Percentiles rank a stretch among this genome's conserved stretches.
These are phyloP conservation scores for Claviceps pazoutovae DNA, from an alignment of 2,329 filamentous ascomycete species.

Conservation along the genomic window DNA sequence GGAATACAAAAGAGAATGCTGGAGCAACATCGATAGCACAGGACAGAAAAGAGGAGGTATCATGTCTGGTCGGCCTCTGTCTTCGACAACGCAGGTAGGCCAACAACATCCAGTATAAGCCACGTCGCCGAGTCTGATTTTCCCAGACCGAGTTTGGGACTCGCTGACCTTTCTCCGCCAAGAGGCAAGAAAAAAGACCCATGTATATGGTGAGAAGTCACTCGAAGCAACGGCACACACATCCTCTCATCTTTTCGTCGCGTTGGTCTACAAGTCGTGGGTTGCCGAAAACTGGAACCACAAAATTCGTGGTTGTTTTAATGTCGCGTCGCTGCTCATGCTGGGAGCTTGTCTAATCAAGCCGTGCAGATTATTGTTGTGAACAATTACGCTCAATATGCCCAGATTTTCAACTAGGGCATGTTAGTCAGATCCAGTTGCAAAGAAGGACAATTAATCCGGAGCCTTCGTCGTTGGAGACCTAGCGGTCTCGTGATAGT, in stretches of 20 bases:
- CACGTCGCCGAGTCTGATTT: slow-evolving; percentile 7
- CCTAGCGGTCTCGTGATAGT: neutral
- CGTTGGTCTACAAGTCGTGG: slow-evolving; percentile 14
- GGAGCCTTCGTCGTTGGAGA: no score
- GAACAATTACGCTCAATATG: slow-evolving; percentile 41
- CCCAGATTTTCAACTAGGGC: slow-evolving; percentile 71
- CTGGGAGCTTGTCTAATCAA: slow-evolving; percentile 17
- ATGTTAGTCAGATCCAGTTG: slow-evolving; percentile 4
- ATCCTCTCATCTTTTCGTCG: no score
- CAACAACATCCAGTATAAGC: slow-evolving; percentile 8
- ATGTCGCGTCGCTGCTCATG: slow-evolving; percentile 16
- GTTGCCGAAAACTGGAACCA: slow-evolving; percentile 15
- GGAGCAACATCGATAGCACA: slow-evolving; percentile 8
- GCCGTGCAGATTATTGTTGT: slow-evolving; percentile 11
- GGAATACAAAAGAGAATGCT: slow-evolving; percentile 5
- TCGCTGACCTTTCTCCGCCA: neutral
- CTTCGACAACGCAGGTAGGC: slow-evolving; percentile 13
- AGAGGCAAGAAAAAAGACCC: neutral
- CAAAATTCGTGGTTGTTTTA: slow-evolving; percentile 16
- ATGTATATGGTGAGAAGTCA: slow-evolving; percentile 5
- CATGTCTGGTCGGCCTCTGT: slow-evolving; percentile 17
- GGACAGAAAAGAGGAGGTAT: slow-evolving; percentile 20
- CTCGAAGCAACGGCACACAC: no score
- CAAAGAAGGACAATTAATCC: no score
- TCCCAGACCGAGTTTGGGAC: neutral